phyloP scores from a whole-genome alignment of 805 yeast genomes.

The Saturnispora dispora region DNA sequence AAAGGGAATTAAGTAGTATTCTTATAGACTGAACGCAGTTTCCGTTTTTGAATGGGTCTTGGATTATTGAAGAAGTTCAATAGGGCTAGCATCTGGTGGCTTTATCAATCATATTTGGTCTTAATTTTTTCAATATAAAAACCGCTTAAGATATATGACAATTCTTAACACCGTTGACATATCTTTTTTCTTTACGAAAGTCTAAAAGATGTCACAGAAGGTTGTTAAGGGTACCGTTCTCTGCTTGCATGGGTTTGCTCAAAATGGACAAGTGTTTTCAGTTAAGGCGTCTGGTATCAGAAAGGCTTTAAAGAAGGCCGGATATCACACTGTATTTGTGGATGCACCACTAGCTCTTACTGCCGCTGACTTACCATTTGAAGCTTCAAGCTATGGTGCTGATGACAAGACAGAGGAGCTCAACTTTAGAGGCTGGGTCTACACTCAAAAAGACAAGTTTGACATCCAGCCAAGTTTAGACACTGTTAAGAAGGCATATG shows the following conservation, averaged over 20 bases:
- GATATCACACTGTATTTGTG: constrained; percentile 64
- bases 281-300: constrained; percentile 85
- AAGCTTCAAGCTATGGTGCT: constrained; percentile 35
- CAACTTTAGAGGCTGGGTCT: constrained; percentile 64
- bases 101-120: not conserved
- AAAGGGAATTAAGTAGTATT: not conserved
- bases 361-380: constrained; percentile 67
- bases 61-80: not conserved
- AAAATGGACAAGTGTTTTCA: constrained; percentile 74
- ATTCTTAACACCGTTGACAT: constrained; percentile 5
- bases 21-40: no score
- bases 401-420: constrained; percentile 32
- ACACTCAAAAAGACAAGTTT: constrained; percentile 31
- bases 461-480: constrained; percentile 35
- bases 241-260: constrained; percentile 89
- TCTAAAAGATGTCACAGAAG: constrained; percentile 17
- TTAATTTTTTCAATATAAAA: not conserved
- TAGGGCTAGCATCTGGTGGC: not conserved
- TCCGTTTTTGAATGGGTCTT: not conserved
- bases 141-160: not conserved
- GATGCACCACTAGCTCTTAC: constrained; percentile 68
- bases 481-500: constrained; percentile 40
- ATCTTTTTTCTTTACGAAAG: not conserved
- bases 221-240: constrained; percentile 41
- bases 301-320: constrained; percentile 54